A percentile compares a stretch with the other conserved stretches of the same genome.
These are phyloP conservation scores for Diddensiella transvaalensis DNA, from an alignment of 805 yeast species.

Conservation along the genomic window DNA sequence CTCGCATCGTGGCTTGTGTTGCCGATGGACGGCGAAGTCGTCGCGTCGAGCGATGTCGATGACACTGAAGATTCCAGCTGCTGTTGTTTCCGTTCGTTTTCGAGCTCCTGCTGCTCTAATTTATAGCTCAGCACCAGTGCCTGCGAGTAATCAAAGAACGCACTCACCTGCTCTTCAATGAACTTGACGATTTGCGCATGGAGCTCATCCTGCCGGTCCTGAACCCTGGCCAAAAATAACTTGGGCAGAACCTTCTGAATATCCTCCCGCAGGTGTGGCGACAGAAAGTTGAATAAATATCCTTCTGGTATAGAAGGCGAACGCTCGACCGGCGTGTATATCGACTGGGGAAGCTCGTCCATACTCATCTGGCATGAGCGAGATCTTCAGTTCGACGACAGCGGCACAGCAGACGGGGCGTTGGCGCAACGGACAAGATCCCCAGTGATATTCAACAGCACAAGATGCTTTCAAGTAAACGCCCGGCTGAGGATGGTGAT, in stretches of 20 bases:
- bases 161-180: slow-evolving; percentile 14
- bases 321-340: slow-evolving; percentile 16
- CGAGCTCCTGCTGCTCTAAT: slow-evolving; percentile 3
- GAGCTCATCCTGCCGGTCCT: slow-evolving; percentile 12
- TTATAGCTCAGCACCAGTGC: slow-evolving; percentile 8
- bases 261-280: slow-evolving; percentile 15
- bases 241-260: slow-evolving; percentile 10
- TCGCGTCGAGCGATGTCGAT: not conserved
- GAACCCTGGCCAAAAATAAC: slow-evolving; percentile 8
- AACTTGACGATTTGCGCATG: slow-evolving; percentile 17
- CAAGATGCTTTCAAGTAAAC: no score
- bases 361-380: no score
- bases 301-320: slow-evolving; percentile 18
- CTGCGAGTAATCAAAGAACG: slow-evolving; percentile 16
- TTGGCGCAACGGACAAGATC: no score
- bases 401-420: not conserved
- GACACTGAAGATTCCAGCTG: not conserved
- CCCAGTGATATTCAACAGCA: no score
- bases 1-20: slow-evolving; percentile 4
- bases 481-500: no score
- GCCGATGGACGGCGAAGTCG: not conserved
- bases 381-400: not conserved
- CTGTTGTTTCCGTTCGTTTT: not conserved
- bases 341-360: slow-evolving; percentile 20
- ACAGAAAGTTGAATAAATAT: slow-evolving; percentile 17